Conservation (phyloP, 345 rosid genomes). For the Mallotus nudiflorus region DNA sequence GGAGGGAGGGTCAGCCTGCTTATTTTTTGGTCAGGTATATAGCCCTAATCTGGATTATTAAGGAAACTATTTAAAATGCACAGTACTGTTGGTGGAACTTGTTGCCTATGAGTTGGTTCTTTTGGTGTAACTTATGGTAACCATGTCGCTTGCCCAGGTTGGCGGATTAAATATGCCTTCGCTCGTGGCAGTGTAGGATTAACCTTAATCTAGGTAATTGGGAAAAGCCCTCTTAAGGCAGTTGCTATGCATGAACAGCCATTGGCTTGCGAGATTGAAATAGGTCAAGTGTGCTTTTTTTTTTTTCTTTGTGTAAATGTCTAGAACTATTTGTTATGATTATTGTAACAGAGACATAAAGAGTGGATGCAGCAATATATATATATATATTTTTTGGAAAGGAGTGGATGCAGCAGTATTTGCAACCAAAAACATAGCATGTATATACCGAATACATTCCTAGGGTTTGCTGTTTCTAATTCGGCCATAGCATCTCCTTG, state of each 20-base stretch:
- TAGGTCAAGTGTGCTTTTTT: not conserved
- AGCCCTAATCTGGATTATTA: slow-evolving; percentile 20
- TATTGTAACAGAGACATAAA: too few species aligned
- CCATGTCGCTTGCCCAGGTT: slow-evolving; percentile 39
- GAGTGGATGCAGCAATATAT: too few species aligned
- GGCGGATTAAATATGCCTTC: slow-evolving; percentile 26
- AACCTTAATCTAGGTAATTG: slow-evolving; percentile 4
- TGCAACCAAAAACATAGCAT: too few species aligned
- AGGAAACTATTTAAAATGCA: slow-evolving; percentile 24
- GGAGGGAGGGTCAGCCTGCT: slow-evolving; percentile 31
- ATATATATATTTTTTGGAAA: too few species aligned
- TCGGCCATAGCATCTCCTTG: too few species aligned
- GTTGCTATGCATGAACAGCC: not conserved
- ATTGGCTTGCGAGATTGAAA: not conserved
- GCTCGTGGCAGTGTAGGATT: slow-evolving; percentile 18
- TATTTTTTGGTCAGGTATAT: slow-evolving; percentile 40
- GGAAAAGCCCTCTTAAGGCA: not conserved
- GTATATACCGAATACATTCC: too few species aligned
- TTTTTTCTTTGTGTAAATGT: too few species aligned
- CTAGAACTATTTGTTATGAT: too few species aligned
- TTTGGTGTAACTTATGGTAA: too few species aligned
- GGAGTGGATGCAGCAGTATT: too few species aligned
- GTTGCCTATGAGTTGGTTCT: not conserved
- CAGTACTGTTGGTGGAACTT: slow-evolving; percentile 19
- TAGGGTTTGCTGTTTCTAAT: too few species aligned